phyloP scores from a whole-genome alignment of 179 eudicot species.

The Beta corolliflora region DNA sequence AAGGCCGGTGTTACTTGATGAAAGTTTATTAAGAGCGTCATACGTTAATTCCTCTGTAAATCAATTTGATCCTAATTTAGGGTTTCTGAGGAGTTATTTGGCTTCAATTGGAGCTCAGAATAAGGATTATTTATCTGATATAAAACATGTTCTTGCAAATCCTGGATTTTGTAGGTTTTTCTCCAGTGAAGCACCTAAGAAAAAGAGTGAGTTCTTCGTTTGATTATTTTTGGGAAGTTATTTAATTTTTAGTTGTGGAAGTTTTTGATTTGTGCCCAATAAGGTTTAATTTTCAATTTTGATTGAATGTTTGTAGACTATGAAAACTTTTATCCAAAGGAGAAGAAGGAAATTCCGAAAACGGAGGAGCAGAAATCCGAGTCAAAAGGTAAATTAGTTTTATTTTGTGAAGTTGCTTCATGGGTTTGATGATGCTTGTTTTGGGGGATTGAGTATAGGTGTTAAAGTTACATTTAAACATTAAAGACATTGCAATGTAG shows the following conservation, averaged over 20 bases:
- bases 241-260: not conserved
- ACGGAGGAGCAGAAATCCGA: conserved; percentile 63
- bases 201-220: conserved; percentile 53
- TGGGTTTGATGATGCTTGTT: not conserved
- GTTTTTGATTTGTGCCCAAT: not conserved
- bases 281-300: not conserved
- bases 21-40: conserved; percentile 29
- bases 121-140: conserved; percentile 40
- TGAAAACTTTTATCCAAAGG: conserved; percentile 82
- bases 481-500: not conserved
- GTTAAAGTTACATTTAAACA: not conserved
- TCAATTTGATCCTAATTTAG: conserved; percentile 42
- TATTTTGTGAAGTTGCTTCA: not conserved
- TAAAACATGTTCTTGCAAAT: conserved; percentile 40
- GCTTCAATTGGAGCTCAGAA: conserved; percentile 42
- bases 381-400: conserved; percentile 56
- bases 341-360: conserved; percentile 83
- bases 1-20: conserved; percentile 35
- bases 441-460: not conserved
- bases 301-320: conserved; percentile 49
- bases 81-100: conserved; percentile 59
- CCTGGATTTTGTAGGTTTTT: conserved; percentile 51
- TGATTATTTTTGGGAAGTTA: not conserved
- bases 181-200: conserved; percentile 70
- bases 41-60: conserved; percentile 7